phyloP scores from a whole-genome alignment of 352 stramenopile genomes.

The Aphanomyces cochlioides region DNA sequence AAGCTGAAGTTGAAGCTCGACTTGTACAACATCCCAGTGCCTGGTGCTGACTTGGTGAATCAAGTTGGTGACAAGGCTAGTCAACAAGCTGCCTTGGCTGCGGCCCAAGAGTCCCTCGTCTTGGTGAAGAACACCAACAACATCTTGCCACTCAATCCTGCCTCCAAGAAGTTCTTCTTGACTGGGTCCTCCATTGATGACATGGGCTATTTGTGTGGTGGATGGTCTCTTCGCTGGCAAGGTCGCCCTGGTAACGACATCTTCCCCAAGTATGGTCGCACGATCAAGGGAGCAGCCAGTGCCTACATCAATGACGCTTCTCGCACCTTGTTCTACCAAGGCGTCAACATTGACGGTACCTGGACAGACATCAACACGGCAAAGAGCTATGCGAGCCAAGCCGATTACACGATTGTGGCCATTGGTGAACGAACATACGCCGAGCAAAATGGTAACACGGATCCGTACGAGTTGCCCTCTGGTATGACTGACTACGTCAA shows the following conservation, averaged over 20 bases:
- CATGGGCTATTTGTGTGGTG: constrained; percentile 63
- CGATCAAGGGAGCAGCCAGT: constrained; percentile 52
- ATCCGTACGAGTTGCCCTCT: constrained; percentile 35
- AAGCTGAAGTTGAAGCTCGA: constrained; percentile 66
- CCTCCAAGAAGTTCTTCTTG: constrained; percentile 42
- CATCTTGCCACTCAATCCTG: constrained; percentile 38
- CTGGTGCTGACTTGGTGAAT: constrained; percentile 41
- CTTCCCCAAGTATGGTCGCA: constrained; percentile 60
- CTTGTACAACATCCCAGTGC: constrained; percentile 64
- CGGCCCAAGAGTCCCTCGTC: constrained; percentile 79
- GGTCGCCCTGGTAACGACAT: constrained; percentile 62
- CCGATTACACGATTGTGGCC: constrained; percentile 65
- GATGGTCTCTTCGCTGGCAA: constrained; percentile 86
- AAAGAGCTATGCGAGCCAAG: constrained; percentile 43
- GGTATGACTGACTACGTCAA: constrained; percentile 75
- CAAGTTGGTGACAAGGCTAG: constrained; percentile 54
- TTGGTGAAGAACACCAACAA: constrained; percentile 73
- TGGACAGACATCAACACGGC: constrained; percentile 56
- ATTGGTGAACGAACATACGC: constrained; percentile 75
- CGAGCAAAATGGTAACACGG: constrained; percentile 76
- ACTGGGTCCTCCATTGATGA: constrained; percentile 63
- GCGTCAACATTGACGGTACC: constrained; percentile 51
- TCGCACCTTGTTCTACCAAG: constrained; percentile 38
- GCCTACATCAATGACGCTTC: constrained; percentile 28
- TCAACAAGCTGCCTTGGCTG: constrained; percentile 47